These are phyloP conservation scores for Fragaria nilgerrensis DNA, from an alignment of 306 rosid genomes.

Conservation along the genomic window DNA sequence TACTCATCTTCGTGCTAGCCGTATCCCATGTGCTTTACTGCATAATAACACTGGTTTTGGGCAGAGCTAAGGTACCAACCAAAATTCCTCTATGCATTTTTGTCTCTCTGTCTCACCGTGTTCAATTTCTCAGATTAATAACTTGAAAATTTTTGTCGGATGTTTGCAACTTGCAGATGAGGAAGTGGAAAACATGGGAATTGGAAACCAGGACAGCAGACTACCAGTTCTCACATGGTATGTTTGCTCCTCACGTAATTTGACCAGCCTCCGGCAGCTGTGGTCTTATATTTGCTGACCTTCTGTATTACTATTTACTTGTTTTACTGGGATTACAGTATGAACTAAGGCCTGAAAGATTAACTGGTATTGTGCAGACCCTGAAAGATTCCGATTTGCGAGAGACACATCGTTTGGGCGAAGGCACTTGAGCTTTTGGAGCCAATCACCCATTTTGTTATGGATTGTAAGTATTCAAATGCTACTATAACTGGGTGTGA, in stretches of 20 bases:
- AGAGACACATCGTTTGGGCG: constrained; percentile 87
- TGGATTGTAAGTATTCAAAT: constrained; percentile 67
- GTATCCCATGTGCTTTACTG: constrained; percentile 69
- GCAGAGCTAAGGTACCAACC: constrained; percentile 59
- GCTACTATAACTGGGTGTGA: not conserved
- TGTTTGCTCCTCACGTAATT: not conserved
- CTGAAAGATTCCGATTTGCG: constrained; percentile 77
- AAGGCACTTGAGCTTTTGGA: constrained; percentile 80
- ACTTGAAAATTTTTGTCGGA: not conserved
- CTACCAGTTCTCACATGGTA: constrained; percentile 75
- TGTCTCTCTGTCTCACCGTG: not conserved
- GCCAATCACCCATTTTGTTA: constrained; percentile 46
- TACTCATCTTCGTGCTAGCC: constrained; percentile 70
- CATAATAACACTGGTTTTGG: constrained; percentile 58
- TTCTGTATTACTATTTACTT: not conserved
- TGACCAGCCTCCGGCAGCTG: not conserved
- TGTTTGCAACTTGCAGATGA: constrained; percentile 51
- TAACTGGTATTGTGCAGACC: constrained; percentile 45
- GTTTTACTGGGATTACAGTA: not conserved
- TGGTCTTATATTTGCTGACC: not conserved
- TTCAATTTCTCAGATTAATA: not conserved
- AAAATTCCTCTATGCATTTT: not conserved
- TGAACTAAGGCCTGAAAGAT: not conserved
- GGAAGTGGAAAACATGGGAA: constrained; percentile 87
- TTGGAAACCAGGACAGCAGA: constrained; percentile 64